Evolutionary conservation across 2,329 filamentous ascomycete genomes (phyloP).

Genomic region (Drechslerella stenobrocha): DNA sequence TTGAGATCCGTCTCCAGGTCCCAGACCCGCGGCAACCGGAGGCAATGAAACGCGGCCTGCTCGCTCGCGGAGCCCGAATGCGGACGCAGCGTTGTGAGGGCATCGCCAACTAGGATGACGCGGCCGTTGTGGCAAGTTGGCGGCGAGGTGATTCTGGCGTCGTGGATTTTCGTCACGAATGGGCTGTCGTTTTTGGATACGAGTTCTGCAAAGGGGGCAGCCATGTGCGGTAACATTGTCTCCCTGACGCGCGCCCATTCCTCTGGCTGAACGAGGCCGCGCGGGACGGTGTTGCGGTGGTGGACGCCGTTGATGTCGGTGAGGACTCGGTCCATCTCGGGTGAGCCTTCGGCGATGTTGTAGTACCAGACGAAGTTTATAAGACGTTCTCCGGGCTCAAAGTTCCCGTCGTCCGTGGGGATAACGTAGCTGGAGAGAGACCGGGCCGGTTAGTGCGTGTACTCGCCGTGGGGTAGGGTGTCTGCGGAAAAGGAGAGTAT

Average conservation of each 20-base stretch:
- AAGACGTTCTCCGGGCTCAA: constrained; percentile 54
- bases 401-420: constrained; percentile 55
- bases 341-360: constrained; percentile 56
- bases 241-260: constrained; percentile 30
- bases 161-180: constrained; percentile 59
- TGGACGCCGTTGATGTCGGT: constrained; percentile 57
- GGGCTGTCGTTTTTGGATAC: constrained; percentile 55
- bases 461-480: not conserved
- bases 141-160: constrained; percentile 56
- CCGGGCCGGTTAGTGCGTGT: constrained; percentile 49
- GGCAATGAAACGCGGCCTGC: constrained; percentile 59
- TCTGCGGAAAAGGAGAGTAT: too few species aligned
- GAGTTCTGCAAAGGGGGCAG: constrained; percentile 56
- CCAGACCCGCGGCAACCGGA: constrained; percentile 53
- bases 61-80: constrained; percentile 59
- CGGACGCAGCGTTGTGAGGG: constrained; percentile 59
- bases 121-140: constrained; percentile 57
- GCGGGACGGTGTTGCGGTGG: constrained; percentile 52
- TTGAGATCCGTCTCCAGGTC: not conserved
- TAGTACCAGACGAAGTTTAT: constrained; percentile 61
- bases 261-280: not conserved
- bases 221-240: constrained; percentile 57
- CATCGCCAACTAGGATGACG: constrained; percentile 59
- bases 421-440: constrained; percentile 52
- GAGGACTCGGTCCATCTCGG: constrained; percentile 57